Conservation (phyloP, 148 eudicot species). For the Drosera capensis region DNA sequence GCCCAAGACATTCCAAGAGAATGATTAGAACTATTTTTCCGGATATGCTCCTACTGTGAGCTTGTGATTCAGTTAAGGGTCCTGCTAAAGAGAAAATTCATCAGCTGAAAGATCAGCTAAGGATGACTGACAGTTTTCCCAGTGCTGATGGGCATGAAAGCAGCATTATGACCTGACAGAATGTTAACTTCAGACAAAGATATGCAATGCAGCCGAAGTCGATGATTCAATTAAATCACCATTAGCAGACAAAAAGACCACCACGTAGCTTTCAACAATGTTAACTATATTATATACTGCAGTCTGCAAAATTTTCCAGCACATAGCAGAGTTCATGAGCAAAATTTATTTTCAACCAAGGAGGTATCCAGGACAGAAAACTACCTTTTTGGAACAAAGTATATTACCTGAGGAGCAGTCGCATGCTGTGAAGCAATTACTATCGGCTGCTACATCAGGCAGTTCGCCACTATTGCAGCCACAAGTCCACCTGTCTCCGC, state of each 20-base stretch:
- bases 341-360: not conserved
- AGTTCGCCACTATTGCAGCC: conserved; percentile 34
- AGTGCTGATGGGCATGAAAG: not conserved
- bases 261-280: no score
- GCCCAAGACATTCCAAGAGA: conserved; percentile 38
- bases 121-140: no score
- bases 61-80: conserved; percentile 15
- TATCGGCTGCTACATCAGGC: conserved; percentile 33
- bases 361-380: not conserved
- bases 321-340: not conserved
- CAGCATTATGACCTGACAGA: no score
- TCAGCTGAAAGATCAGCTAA: conserved; percentile 2
- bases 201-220: no score
- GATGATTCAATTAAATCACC: no score
- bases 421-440: conserved; percentile 66
- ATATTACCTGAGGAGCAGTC: conserved; percentile 67
- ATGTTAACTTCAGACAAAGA: no score
- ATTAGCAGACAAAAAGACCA: no score
- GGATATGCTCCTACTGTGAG: conserved; percentile 28
- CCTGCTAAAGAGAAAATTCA: conserved; percentile 31
- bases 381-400: not conserved
- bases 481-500: conserved; percentile 47
- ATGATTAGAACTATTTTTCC: conserved; percentile 35
- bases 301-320: no score
- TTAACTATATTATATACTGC: no score